phyloP scores from a whole-genome alignment of 768 basidiomycete species.

The Macrolepiota dolichaula region DNA sequence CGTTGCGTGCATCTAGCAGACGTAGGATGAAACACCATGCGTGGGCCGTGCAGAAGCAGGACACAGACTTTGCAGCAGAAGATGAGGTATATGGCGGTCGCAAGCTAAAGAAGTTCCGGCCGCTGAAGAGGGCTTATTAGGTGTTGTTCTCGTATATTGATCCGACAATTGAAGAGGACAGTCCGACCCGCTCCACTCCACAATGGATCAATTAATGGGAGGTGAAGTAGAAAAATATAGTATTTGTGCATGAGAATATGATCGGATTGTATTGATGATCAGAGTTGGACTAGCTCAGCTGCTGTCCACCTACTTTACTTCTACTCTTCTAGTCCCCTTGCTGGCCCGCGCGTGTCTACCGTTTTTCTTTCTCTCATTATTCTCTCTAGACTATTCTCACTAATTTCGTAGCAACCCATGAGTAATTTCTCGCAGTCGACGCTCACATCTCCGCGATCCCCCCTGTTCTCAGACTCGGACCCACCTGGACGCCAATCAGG shows the following conservation, averaged over 20 bases:
- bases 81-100: not conserved
- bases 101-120: conserved; percentile 8
- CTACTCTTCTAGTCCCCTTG: not conserved
- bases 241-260: not conserved
- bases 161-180: not conserved
- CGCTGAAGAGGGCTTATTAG: conserved; percentile 41
- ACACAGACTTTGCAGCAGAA: conserved; percentile 27
- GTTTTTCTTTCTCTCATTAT: not conserved
- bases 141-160: conserved; percentile 25
- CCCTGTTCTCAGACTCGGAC: conserved; percentile 7
- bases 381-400: not conserved
- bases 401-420: conserved; percentile 4
- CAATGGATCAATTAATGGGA: not conserved
- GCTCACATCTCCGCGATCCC: conserved; percentile 2
- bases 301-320: not conserved
- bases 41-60: conserved; percentile 33
- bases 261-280: not conserved
- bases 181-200: not conserved
- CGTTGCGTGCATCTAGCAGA: conserved; percentile 46
- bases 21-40: conserved; percentile 46
- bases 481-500: not conserved
- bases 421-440: conserved; percentile 4
- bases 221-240: too few species aligned
- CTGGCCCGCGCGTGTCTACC: not conserved
- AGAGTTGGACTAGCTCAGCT: not conserved